A percentile compares a stretch with the other conserved stretches of the same genome.
Evolutionary conservation across 2,329 filamentous ascomycete genomes (phyloP).

Genomic region (Rosellinia necatrix): DNA sequence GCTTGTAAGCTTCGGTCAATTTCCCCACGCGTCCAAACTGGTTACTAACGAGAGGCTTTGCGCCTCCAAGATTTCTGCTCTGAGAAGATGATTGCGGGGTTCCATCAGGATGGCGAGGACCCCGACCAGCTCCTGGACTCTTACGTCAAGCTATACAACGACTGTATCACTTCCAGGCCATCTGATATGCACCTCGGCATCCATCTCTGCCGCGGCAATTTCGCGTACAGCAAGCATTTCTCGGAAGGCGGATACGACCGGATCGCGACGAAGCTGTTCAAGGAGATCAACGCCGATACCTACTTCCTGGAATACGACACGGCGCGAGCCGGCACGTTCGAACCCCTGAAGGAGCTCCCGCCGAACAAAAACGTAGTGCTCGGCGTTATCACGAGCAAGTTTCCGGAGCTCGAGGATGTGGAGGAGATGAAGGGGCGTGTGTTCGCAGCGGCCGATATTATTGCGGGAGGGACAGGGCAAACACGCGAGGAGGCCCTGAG

Average conservation of each 20-base stretch:
- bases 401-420: conserved; percentile 64
- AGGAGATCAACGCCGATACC: conserved; percentile 65
- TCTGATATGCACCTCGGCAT: conserved; percentile 76
- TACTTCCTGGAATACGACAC: conserved; percentile 75
- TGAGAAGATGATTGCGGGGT: conserved; percentile 73
- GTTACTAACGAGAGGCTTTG: neutral
- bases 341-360: conserved; percentile 65
- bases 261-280: conserved; percentile 69
- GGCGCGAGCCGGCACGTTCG: conserved; percentile 66
- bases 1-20: conserved; percentile 56
- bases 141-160: conserved; percentile 79
- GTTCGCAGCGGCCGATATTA: conserved; percentile 65
- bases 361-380: conserved; percentile 66
- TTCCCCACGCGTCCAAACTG: neutral
- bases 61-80: conserved; percentile 68
- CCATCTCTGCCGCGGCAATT: conserved; percentile 74
- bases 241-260: conserved; percentile 70
- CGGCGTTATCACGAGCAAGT: conserved; percentile 67
- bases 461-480: conserved; percentile 69
- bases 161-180: conserved; percentile 66
- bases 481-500: conserved; percentile 69
- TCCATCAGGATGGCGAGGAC: conserved; percentile 71
- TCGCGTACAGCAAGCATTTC: conserved; percentile 68
- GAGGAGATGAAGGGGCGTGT: conserved; percentile 64
- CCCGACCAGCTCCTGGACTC: conserved; percentile 71